Percentiles rank a stretch among this genome's conserved stretches.
Conservation (phyloP, 2,329 filamentous ascomycete genomes). For the Botrytis tulipae region DNA sequence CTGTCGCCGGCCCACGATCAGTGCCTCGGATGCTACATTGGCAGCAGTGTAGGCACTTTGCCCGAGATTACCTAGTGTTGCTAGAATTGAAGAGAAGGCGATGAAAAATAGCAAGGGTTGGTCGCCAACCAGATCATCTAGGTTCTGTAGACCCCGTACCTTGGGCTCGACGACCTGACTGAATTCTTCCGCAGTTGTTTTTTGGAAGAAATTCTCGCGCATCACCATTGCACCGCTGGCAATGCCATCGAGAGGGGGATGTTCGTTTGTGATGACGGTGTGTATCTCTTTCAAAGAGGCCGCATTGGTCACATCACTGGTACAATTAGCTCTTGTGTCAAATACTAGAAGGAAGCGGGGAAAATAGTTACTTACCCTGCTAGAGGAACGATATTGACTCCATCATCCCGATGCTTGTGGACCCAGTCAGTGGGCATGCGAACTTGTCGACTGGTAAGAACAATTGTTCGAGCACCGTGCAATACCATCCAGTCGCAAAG, state of each 20-base stretch:
- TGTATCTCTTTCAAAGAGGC: not conserved
- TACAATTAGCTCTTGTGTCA: not conserved
- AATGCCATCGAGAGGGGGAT: not conserved
- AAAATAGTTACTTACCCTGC: not conserved
- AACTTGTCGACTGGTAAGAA: constrained; percentile 30
- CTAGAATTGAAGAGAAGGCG: constrained; percentile 40
- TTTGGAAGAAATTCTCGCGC: not conserved
- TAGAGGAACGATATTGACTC: not conserved
- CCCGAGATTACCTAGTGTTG: constrained; percentile 38
- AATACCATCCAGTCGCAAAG: constrained; percentile 44
- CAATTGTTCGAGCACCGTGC: constrained; percentile 40
- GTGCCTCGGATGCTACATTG: constrained; percentile 47
- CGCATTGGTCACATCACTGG: not conserved
- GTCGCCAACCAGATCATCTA: constrained; percentile 39
- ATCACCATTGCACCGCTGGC: not conserved
- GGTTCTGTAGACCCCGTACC: constrained; percentile 37
- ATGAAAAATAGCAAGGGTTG: constrained; percentile 44
- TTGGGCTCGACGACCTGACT: constrained; percentile 38
- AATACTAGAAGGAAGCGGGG: not conserved
- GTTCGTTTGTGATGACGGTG: not conserved
- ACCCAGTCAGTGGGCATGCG: not conserved
- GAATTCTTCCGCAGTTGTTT: not conserved
- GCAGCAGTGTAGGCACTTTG: constrained; percentile 42
- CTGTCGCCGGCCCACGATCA: constrained; percentile 42
- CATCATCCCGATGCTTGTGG: not conserved